Conservation (phyloP, 2,329 filamentous ascomycete genomes). For the Colletotrichum godetiae region DNA sequence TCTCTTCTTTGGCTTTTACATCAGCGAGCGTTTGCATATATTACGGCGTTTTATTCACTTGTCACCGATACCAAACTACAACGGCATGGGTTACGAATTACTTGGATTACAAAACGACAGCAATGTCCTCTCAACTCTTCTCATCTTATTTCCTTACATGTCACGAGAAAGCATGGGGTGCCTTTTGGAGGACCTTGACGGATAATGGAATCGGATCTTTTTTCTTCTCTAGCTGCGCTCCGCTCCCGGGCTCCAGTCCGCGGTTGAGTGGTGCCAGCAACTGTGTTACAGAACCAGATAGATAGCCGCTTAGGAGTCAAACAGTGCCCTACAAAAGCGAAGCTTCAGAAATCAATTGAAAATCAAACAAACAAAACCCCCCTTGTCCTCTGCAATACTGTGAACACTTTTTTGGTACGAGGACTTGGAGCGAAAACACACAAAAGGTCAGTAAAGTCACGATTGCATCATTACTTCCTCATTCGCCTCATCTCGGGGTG, state of each 20-base stretch:
- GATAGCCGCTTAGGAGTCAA: constrained; percentile 14
- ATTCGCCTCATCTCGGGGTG: constrained; percentile 17
- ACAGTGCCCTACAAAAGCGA: constrained; percentile 17
- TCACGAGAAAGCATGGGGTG: constrained; percentile 24
- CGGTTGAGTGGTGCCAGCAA: constrained; percentile 31
- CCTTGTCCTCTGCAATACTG: constrained; percentile 1
- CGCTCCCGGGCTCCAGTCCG: constrained; percentile 22
- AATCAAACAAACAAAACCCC: constrained; percentile 19
- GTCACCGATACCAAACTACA: constrained; percentile 39
- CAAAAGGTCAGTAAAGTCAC: not conserved
- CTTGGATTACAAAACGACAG: constrained; percentile 29
- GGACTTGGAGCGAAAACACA: not conserved
- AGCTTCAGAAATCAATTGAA: constrained; percentile 28
- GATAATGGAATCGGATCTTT: constrained; percentile 27
- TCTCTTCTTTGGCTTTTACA: constrained; percentile 28
- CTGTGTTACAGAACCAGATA: constrained; percentile 35
- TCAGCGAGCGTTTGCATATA: constrained; percentile 39
- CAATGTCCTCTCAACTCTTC: constrained; percentile 30
- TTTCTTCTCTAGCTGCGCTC: constrained; percentile 32
- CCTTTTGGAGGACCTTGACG: constrained; percentile 19
- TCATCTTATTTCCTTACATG: constrained; percentile 8
- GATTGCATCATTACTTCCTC: constrained; percentile 30
- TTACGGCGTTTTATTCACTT: constrained; percentile 42
- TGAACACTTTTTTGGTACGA: not conserved
- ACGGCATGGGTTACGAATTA: constrained; percentile 33